Evolutionary conservation across 179 eudicot species (phyloP).

Genomic region (Camellia oleifera): DNA sequence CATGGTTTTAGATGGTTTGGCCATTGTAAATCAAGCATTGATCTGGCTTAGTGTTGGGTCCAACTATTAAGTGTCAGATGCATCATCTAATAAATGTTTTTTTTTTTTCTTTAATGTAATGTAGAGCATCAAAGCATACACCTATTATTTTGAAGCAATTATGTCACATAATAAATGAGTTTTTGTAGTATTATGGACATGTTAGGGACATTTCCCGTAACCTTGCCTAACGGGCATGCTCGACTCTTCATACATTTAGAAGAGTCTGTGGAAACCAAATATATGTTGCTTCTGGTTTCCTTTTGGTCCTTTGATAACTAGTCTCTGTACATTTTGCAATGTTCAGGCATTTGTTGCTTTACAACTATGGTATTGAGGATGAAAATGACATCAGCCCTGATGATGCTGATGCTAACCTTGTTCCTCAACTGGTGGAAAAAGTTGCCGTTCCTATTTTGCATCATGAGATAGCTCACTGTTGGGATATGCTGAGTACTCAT

Average conservation of each 20-base stretch:
- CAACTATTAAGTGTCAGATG: background rate
- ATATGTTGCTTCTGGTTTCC: background rate
- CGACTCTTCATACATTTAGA: background rate
- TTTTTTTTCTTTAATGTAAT: too few relatives aligned
- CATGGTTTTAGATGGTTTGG: constrained; percentile 8
- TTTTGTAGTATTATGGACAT: background rate
- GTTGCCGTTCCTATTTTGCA: constrained; percentile 87
- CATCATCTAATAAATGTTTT: too few relatives aligned
- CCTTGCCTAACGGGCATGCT: background rate
- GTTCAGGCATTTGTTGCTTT: constrained; percentile 78
- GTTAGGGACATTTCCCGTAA: background rate
- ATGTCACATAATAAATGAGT: background rate
- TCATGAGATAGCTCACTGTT: constrained; percentile 71
- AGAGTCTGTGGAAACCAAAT: background rate
- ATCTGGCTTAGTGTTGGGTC: background rate
- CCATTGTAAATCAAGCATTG: background rate
- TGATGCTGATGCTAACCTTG: constrained; percentile 85
- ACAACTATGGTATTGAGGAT: constrained; percentile 77
- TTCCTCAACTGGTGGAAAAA: constrained; percentile 89
- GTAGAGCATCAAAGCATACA: too few relatives aligned
- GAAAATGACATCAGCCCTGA: constrained; percentile 52
- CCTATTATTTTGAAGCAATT: background rate
- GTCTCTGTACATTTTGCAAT: background rate
- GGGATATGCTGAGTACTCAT: constrained; percentile 84
- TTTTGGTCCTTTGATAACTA: background rate